Evolutionary conservation across 768 basidiomycete species (phyloP).

Genomic region (Kwoniella pini): DNA sequence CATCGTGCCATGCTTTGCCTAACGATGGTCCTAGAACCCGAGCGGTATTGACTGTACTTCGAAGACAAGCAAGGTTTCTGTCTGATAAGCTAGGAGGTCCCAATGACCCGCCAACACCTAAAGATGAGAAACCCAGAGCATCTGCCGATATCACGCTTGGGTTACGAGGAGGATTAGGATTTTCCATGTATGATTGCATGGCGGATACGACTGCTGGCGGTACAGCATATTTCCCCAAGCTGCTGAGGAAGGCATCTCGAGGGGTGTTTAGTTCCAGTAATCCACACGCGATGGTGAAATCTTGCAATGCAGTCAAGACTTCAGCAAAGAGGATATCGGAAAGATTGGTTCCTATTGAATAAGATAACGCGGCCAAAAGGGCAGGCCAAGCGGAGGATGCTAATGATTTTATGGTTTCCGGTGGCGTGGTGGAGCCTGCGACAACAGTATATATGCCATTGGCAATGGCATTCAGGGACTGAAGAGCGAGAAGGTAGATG

Average conservation of each 20-base stretch:
- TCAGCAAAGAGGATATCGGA: constrained; percentile 90
- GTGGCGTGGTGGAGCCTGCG: constrained; percentile 54
- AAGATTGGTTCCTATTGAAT: constrained; percentile 83
- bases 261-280: constrained; percentile 84
- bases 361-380: constrained; percentile 82
- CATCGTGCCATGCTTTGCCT: constrained; percentile 87
- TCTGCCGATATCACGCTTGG: constrained; percentile 47
- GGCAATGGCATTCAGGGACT: constrained; percentile 80
- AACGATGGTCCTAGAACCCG: constrained; percentile 80
- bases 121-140: constrained; percentile 49
- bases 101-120: constrained; percentile 22
- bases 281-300: constrained; percentile 82
- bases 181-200: constrained; percentile 62
- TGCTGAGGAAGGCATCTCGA: constrained; percentile 87
- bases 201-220: constrained; percentile 84
- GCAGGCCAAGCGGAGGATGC: constrained; percentile 89
- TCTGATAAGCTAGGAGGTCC: constrained; percentile 76
- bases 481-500: constrained; percentile 85
- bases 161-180: constrained; percentile 28
- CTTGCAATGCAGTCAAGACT: constrained; percentile 75
- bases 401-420: constrained; percentile 70
- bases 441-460: constrained; percentile 71
- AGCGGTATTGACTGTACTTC: constrained; percentile 73
- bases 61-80: constrained; percentile 86
- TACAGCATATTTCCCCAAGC: constrained; percentile 87